Percentiles rank a stretch among this genome's conserved stretches.
These are phyloP conservation scores for Rosellinia necatrix DNA, from an alignment of 2,329 filamentous ascomycete genomes.

Conservation along the genomic window DNA sequence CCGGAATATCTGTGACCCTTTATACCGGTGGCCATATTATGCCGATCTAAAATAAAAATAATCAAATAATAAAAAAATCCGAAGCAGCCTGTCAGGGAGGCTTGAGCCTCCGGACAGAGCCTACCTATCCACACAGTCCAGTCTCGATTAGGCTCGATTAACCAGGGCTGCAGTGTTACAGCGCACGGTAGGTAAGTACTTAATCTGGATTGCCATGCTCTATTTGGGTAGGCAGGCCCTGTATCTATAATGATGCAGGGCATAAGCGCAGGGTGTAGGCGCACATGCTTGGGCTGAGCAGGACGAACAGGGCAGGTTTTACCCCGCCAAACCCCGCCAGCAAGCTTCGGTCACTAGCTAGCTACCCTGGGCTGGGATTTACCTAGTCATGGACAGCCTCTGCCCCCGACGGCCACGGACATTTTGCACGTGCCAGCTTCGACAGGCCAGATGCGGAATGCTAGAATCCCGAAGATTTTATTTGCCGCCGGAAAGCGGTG, in stretches of 20 bases:
- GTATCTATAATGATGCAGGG: neutral
- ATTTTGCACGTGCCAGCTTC: constrained; percentile 24
- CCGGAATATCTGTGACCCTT: too few relatives aligned
- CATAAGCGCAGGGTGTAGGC: too few relatives aligned
- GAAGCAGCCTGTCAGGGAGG: too few relatives aligned
- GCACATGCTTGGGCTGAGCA: constrained; percentile 2
- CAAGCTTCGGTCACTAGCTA: neutral
- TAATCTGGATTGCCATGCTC: constrained; percentile 3
- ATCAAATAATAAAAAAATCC: too few relatives aligned
- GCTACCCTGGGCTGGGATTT: constrained; percentile 14
- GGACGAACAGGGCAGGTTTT: constrained; percentile 3
- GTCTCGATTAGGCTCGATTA: neutral
- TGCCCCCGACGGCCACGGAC: constrained; percentile 12
- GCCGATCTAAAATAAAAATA: too few relatives aligned
- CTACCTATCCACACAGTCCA: neutral
- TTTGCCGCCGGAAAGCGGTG: constrained; percentile 19
- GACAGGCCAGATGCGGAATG: constrained; percentile 16
- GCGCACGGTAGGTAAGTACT: neutral
- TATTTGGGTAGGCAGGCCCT: neutral
- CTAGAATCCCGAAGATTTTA: constrained; percentile 5
- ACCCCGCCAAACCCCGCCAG: constrained; percentile 28
- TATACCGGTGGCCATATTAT: too few relatives aligned
- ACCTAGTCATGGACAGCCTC: constrained; percentile 1
- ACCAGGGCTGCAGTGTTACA: constrained; percentile 14
- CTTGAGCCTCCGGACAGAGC: neutral